A percentile compares a stretch with the other conserved stretches of the same genome.
phyloP scores from a whole-genome alignment of 1,284 basidiomycete genomes.

The Sporisorium graminicola region DNA sequence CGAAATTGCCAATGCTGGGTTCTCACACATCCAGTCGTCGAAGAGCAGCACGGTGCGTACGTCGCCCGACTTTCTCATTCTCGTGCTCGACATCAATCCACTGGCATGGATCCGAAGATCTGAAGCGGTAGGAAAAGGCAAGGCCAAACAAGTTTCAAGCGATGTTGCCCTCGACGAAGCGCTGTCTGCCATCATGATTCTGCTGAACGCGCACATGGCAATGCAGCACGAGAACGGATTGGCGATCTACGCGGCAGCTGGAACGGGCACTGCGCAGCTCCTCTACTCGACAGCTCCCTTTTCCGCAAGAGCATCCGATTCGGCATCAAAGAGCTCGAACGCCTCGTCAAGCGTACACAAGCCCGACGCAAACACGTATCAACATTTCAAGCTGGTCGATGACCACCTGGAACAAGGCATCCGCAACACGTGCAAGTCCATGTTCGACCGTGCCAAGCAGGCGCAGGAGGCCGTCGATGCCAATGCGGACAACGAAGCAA shows the following conservation, averaged over 20 bases:
- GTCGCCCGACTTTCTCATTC: constrained; percentile 63
- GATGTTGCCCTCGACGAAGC: constrained; percentile 57
- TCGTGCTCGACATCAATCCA: constrained; percentile 65
- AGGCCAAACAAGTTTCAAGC: constrained; percentile 10
- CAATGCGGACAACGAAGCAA: constrained; percentile 21
- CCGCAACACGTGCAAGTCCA: constrained; percentile 30
- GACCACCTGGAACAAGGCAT: constrained; percentile 58
- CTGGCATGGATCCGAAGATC: constrained; percentile 50
- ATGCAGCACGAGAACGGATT: constrained; percentile 90
- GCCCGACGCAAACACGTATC: constrained; percentile 65
- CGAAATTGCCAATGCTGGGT: constrained; percentile 48
- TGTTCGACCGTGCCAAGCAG: constrained; percentile 40
- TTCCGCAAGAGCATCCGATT: constrained; percentile 18
- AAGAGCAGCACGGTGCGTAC: constrained; percentile 22
- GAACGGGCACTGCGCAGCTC: constrained; percentile 44
- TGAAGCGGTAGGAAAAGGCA: constrained; percentile 29
- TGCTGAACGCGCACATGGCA: constrained; percentile 92
- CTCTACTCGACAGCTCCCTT: constrained; percentile 56
- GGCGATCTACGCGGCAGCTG: constrained; percentile 87
- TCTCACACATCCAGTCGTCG: constrained; percentile 42
- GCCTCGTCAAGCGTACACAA: constrained; percentile 22
- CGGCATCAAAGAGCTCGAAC: constrained; percentile 7
- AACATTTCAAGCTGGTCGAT: constrained; percentile 62
- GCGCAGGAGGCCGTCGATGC: constrained; percentile 22
- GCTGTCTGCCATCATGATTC: constrained; percentile 78